phyloP scores from a whole-genome alignment of 2,329 filamentous ascomycete species.

The Blastomyces silverae region DNA sequence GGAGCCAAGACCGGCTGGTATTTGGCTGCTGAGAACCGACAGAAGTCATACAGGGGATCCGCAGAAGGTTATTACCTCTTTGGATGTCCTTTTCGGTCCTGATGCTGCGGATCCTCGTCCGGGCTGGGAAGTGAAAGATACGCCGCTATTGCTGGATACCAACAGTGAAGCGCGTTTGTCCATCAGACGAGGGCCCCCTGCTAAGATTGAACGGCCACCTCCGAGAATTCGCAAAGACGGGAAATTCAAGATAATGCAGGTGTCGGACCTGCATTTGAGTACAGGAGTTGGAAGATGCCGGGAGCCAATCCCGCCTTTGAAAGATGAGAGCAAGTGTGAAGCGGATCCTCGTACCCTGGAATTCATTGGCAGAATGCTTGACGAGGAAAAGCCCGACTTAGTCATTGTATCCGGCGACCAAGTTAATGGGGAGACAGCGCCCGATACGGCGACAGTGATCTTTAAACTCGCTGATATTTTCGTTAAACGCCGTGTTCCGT shows the following conservation, averaged over 20 bases:
- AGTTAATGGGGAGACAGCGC: conserved; percentile 87
- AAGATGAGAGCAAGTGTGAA: conserved; percentile 68
- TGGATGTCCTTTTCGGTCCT: conserved; percentile 82
- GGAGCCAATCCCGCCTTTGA: conserved; percentile 70
- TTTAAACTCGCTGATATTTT: conserved; percentile 88
- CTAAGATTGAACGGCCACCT: conserved; percentile 59
- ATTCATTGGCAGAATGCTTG: conserved; percentile 74
- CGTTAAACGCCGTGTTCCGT: conserved; percentile 81
- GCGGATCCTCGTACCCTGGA: conserved; percentile 87
- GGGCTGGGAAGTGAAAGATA: conserved; percentile 74
- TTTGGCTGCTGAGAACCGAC: conserved; percentile 74
- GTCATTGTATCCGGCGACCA: conserved; percentile 91
- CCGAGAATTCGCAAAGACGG: conserved; percentile 80
- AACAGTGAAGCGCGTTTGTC: conserved; percentile 67
- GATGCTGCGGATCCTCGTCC: conserved; percentile 85
- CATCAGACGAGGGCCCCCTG: conserved; percentile 63
- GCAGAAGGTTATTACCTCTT: conserved; percentile 64
- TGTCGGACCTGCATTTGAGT: conserved; percentile 88
- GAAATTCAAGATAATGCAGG: conserved; percentile 94
- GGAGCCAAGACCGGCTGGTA: conserved; percentile 68
- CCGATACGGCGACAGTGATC: conserved; percentile 84
- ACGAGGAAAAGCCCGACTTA: conserved; percentile 89
- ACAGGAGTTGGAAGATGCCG: conserved; percentile 81
- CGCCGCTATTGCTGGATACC: conserved; percentile 59
- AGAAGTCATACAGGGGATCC: conserved; percentile 69